Evolutionary conservation across 805 yeast species (phyloP).

Genomic region (Wickerhamiella occidentalis): DNA sequence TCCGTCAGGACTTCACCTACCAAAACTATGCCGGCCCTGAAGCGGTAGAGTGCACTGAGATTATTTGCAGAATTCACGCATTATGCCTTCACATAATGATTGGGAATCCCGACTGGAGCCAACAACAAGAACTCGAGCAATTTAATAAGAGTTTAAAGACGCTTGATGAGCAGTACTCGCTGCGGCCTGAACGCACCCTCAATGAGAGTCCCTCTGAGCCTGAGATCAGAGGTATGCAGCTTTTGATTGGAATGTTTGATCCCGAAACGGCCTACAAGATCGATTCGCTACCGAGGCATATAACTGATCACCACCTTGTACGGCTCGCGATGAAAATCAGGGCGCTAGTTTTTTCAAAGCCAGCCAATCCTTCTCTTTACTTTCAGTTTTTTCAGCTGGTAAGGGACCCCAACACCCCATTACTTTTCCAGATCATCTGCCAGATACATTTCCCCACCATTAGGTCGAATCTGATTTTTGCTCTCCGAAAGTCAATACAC

Average conservation of each 20-base stretch:
- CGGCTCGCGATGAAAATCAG: constrained; percentile 65
- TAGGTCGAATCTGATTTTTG: constrained; percentile 57
- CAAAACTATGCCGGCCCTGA: constrained; percentile 91
- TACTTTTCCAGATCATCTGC: constrained; percentile 56
- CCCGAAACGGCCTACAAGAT: constrained; percentile 70
- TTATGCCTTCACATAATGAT: constrained; percentile 79
- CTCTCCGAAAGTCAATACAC: constrained; percentile 56
- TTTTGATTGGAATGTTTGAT: constrained; percentile 69
- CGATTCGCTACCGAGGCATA: constrained; percentile 49
- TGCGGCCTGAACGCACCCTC: constrained; percentile 55
- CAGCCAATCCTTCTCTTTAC: constrained; percentile 36
- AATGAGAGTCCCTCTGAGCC: constrained; percentile 72
- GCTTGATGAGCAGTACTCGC: constrained; percentile 60
- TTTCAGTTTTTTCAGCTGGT: constrained; percentile 51
- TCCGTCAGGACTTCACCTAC: constrained; percentile 91
- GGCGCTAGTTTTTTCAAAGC: constrained; percentile 46
- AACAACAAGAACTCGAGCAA: constrained; percentile 93
- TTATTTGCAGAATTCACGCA: constrained; percentile 80
- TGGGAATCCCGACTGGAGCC: constrained; percentile 58
- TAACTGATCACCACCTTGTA: constrained; percentile 44
- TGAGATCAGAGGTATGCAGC: constrained; percentile 80
- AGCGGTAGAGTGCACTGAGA: constrained; percentile 84
- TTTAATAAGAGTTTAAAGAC: constrained; percentile 85
- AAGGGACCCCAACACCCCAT: constrained; percentile 42
- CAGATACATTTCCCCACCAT: constrained; percentile 75